A percentile compares a stretch with the other conserved stretches of the same genome.
These are phyloP conservation scores for Euphorbia celastroides DNA, from an alignment of 441 rosid species.

Conservation along the genomic window DNA sequence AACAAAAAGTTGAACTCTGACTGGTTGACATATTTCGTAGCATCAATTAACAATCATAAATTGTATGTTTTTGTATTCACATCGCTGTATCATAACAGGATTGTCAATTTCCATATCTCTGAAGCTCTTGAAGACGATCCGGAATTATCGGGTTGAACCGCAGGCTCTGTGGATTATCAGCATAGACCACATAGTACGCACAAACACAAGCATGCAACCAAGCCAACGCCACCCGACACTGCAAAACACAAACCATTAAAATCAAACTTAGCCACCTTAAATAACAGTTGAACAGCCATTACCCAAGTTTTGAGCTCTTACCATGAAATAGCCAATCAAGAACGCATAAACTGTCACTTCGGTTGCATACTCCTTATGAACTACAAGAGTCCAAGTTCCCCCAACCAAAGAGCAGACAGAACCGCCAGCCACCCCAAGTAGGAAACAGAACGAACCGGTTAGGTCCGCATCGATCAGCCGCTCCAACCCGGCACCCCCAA, in stretches of 20 bases:
- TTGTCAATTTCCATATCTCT: constrained; percentile 35
- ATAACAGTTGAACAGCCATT: background rate
- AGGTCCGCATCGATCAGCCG: constrained; percentile 60
- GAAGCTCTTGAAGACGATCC: constrained; percentile 53
- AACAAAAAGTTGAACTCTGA: background rate
- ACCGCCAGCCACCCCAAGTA: constrained; percentile 54
- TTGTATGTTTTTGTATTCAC: background rate
- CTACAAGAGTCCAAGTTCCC: constrained; percentile 58
- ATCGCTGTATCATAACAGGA: background rate
- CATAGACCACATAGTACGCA: constrained; percentile 73
- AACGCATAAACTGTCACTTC: constrained; percentile 64
- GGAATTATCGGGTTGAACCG: constrained; percentile 55
- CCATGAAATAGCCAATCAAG: constrained; percentile 71
- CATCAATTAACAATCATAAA: background rate
- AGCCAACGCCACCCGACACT: constrained; percentile 65
- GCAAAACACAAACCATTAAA: constrained; percentile 22
- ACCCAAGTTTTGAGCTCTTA: constrained; percentile 24
- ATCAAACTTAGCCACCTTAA: constrained; percentile 5
- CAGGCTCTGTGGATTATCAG: constrained; percentile 54
- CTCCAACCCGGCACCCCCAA: constrained; percentile 36
- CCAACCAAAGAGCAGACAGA: constrained; percentile 43
- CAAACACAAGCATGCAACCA: constrained; percentile 76
- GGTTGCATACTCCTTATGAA: constrained; percentile 48
- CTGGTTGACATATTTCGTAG: background rate
- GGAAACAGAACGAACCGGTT: constrained; percentile 69